These are phyloP conservation scores for Talaromyces ruber DNA, from an alignment of 495 filamentous ascomycete species.

Conservation along the genomic window DNA sequence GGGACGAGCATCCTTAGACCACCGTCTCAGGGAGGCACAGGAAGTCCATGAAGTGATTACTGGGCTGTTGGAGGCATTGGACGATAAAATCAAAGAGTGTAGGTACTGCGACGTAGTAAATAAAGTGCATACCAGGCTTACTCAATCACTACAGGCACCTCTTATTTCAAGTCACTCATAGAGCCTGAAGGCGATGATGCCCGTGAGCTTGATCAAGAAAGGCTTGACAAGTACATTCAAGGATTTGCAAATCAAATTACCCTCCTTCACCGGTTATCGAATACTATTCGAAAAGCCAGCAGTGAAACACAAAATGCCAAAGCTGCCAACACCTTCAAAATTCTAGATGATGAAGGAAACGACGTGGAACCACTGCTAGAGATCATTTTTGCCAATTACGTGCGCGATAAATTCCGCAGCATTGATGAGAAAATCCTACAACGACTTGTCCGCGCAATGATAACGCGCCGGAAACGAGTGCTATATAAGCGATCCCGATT, in stretches of 20 bases:
- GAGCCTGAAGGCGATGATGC: neutral
- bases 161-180: neutral
- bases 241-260: neutral
- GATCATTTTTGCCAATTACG: neutral
- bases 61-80: neutral
- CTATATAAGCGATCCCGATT: constrained; percentile 2
- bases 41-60: neutral
- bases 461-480: constrained; percentile 3
- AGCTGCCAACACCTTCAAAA: constrained; percentile 3
- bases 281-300: constrained; percentile 7
- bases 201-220: neutral
- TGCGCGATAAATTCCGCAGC: constrained; percentile 2
- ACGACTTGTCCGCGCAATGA: constrained; percentile 2
- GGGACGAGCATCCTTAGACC: neutral
- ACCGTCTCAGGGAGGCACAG: neutral
- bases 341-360: constrained; percentile 5
- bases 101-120: neutral
- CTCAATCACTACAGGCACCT: neutral
- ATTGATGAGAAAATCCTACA: neutral
- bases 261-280: constrained; percentile 5
- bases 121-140: neutral
- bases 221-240: neutral
- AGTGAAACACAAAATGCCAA: constrained; percentile 4
- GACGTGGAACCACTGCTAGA: neutral
- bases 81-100: neutral